These are phyloP conservation scores for Solanum sejunctum DNA, from an alignment of 257 asterid species.

Conservation along the genomic window DNA sequence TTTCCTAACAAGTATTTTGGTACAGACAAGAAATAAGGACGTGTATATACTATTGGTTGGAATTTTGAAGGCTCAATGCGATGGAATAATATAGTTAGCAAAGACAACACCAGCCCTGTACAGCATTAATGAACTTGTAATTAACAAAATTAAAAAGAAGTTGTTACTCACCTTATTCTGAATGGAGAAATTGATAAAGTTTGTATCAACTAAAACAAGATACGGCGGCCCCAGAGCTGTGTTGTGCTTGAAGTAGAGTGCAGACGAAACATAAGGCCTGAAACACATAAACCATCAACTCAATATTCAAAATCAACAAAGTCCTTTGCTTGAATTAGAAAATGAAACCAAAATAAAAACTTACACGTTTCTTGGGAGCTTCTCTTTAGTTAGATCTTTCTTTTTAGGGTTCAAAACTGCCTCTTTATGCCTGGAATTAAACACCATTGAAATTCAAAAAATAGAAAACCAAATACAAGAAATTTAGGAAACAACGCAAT, in stretches of 20 bases:
- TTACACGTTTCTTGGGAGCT: slow-evolving; percentile 88
- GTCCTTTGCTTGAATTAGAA: not conserved
- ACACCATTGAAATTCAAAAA: not conserved
- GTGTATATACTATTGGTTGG: not conserved
- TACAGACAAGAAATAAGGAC: not conserved
- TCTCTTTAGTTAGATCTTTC: slow-evolving; percentile 66
- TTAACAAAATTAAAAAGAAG: not conserved
- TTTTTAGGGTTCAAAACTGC: slow-evolving; percentile 83
- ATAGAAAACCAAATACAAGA: not conserved
- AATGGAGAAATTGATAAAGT: slow-evolving; percentile 92
- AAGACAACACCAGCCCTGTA: not conserved
- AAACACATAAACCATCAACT: not conserved
- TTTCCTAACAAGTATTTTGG: not conserved
- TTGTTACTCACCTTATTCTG: slow-evolving; percentile 66
- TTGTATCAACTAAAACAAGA: slow-evolving; percentile 83
- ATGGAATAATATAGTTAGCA: not conserved
- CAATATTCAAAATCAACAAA: not conserved
- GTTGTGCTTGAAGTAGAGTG: slow-evolving; percentile 78
- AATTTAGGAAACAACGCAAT: not conserved
- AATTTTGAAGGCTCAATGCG: not conserved
- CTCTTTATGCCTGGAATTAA: slow-evolving; percentile 50
- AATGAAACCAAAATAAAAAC: not conserved
- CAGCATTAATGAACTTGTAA: not conserved
- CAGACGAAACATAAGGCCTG: slow-evolving; percentile 88
- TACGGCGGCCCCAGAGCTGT: slow-evolving; percentile 94